Percentiles rank a stretch among this genome's conserved stretches.
Conservation (phyloP, 148 eudicot species). For the Dysphania ambrosioides region DNA sequence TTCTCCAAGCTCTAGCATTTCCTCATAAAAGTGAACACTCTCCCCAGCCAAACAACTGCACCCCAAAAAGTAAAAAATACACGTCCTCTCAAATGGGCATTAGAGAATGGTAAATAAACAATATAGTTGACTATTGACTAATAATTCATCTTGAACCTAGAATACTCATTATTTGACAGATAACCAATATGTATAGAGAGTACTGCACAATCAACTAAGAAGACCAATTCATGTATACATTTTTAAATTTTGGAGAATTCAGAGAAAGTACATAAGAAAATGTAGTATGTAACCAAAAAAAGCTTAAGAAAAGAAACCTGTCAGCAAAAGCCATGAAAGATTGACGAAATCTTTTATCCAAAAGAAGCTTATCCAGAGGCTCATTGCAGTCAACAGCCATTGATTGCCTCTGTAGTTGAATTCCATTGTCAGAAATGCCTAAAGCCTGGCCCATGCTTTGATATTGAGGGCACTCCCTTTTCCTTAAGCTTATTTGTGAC, state of each 20-base stretch:
- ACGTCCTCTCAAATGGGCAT: not conserved
- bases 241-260: not conserved
- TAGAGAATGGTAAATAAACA: not conserved
- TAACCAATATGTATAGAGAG: not conserved
- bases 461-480: conserved; percentile 37
- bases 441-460: conserved; percentile 77
- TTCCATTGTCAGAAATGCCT: conserved; percentile 60
- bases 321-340: conserved; percentile 88
- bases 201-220: not conserved
- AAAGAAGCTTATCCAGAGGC: conserved; percentile 80
- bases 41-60: conserved; percentile 94
- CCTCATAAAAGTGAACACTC: conserved; percentile 82
- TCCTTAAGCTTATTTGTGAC: conserved; percentile 74
- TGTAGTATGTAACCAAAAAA: not conserved
- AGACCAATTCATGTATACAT: not conserved
- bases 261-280: not conserved
- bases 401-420: conserved; percentile 34
- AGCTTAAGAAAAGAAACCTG: conserved; percentile 41
- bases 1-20: conserved; percentile 69
- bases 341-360: conserved; percentile 59
- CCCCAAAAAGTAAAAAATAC: conserved; percentile 15
- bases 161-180: not conserved
- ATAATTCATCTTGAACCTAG: not conserved
- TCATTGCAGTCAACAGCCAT: conserved; percentile 42
- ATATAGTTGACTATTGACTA: not conserved